phyloP scores from a whole-genome alignment of 805 yeast genomes.

The Scheffersomyces amazonensis region DNA sequence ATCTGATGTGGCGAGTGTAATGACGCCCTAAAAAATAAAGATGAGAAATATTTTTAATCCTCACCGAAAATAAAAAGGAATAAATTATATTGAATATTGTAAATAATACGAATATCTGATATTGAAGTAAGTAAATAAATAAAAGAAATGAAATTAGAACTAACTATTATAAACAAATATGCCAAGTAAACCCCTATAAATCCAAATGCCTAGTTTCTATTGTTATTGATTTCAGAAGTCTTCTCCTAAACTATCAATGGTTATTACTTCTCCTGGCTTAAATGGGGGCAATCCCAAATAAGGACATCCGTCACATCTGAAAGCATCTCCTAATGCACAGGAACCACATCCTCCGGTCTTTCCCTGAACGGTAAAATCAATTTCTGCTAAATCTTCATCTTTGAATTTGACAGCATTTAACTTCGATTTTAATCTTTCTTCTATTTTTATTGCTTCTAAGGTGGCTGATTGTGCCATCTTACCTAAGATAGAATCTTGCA shows the following conservation, averaged over 20 bases:
- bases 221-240: constrained; percentile 52
- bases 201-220: too few species aligned
- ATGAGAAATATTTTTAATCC: too few species aligned
- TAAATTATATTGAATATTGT: too few species aligned
- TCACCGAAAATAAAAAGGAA: too few species aligned
- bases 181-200: too few species aligned
- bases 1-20: too few species aligned
- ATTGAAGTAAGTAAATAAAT: too few species aligned
- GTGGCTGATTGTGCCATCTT: constrained; percentile 50
- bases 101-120: too few species aligned
- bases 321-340: constrained; percentile 96
- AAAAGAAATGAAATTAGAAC: too few species aligned
- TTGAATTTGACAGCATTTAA: constrained; percentile 54
- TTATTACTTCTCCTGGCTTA: constrained; percentile 92
- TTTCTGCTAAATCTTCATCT: constrained; percentile 76
- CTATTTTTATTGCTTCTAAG: constrained; percentile 52
- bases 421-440: constrained; percentile 46
- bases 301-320: constrained; percentile 98
- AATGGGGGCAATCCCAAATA: constrained; percentile 96
- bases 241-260: constrained; percentile 71
- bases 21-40: too few species aligned
- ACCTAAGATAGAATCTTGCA: constrained; percentile 45
- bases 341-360: constrained; percentile 97
- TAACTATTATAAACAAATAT: too few species aligned
- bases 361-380: constrained; percentile 95